Evolutionary conservation across 257 asterid genomes (phyloP).

Genomic region (Forsythia viridissima): DNA sequence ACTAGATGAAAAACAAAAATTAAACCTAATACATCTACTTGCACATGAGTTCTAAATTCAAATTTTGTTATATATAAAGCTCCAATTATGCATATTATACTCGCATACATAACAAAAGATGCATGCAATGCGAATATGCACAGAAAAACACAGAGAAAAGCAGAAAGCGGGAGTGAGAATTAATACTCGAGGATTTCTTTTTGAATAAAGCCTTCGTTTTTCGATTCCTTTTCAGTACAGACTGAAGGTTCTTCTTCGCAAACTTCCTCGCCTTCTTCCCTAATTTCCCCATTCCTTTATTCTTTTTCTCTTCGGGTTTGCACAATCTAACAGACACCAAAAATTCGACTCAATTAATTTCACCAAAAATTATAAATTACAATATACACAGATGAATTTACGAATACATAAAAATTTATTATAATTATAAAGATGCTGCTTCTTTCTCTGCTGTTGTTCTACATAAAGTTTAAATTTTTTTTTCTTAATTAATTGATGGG

Average conservation of each 20-base stretch:
- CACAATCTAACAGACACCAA: not conserved
- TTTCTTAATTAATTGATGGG: no score
- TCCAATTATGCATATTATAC: not conserved
- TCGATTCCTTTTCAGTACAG: slow-evolving; percentile 68
- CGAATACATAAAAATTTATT: no score
- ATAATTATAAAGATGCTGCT: no score
- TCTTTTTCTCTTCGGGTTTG: not conserved
- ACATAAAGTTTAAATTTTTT: no score
- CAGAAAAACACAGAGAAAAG: not conserved
- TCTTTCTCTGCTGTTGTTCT: not conserved
- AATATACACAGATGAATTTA: not conserved
- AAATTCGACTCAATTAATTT: not conserved
- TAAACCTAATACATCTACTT: not conserved
- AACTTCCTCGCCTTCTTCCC: slow-evolving; percentile 96
- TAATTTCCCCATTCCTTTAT: slow-evolving; percentile 65
- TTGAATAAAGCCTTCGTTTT: slow-evolving; percentile 70
- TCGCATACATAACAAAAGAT: not conserved
- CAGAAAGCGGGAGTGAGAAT: not conserved
- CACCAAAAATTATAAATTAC: not conserved
- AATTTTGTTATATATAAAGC: not conserved
- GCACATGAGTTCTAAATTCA: not conserved
- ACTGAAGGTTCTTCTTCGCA: slow-evolving; percentile 90
- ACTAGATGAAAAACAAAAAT: not conserved
- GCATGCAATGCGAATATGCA: not conserved
- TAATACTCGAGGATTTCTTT: slow-evolving; percentile 57